Base-by-base conservation (phyloP, 805 yeast species). In the Saturnispora silvae region DNA sequence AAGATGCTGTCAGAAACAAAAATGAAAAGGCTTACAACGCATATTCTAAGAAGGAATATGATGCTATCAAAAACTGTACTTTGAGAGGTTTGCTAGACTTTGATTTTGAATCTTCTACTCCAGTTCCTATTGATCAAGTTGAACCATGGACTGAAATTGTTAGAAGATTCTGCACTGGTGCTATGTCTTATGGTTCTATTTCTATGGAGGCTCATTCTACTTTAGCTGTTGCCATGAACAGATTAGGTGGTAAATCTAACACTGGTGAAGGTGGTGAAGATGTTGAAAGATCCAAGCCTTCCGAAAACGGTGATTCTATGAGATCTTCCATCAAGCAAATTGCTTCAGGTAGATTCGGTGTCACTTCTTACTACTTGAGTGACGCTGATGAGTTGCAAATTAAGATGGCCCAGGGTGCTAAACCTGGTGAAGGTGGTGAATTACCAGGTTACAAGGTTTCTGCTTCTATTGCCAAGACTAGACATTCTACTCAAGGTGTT, bases 221-320 rank as follows among this genome's bases (percentile, higher is more conserved):
- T 9, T 67, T 89, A 50, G 98, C 98, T 11, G 94, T 89, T 39
- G 98, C 98, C 33, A 89, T 89, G 98, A 89, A 89, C 68, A 71
- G 97, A 59, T 70, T 89, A 46, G 97, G 97, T 37, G 98, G 96
- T 49, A 92, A 87, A 63, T 85, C 96, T 34, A 89, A 89, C 61
- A 87, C 97, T 44, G 98, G 98, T 67, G 98, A 89, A 68, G 98
- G 98, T 69, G 98, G 98, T 68, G 98, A 89, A 63, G 97, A 89
- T 56, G 75, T 92, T 34, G 95, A 87, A 55, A 73, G 96, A 51
- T 82, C 95, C 5, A 65, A 70, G 36, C 81, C 80, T 16, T 71
- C 73, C 43, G 79, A 73, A 35, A 83, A 83, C 50, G 97, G 97
- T 53, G 97, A 92, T 59, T 85, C 97, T 7, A 92, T 89, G 95